Evolutionary conservation across 345 rosid genomes (phyloP), one percentile per base, ranked within the genome.

Genomic region (Acer saccharum): DNA sequence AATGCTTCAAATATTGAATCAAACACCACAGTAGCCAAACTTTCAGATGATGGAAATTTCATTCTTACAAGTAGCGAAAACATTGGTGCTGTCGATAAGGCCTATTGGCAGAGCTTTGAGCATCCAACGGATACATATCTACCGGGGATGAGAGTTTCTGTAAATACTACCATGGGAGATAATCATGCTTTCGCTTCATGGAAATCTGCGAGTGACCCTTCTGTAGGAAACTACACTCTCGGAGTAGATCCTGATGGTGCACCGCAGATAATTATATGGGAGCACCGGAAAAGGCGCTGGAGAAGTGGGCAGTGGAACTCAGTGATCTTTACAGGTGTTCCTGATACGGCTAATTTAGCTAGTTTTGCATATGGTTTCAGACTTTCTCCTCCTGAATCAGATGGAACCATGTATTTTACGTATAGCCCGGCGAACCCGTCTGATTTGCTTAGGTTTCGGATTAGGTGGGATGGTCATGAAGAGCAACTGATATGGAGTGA

Each of bases 241-340:
- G 97, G 97, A 0, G 8, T 91, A 25, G 95, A 93, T 78, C 87
- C 96, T 7, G 55, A 76, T 2, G 93, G 89, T 12, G 84, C 91
- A 2, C 97, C 97, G 3, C 95, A 91, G 87, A 87, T 94, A 20
- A 90, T 94, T 48, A 79, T 91, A n/a, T 93, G 95, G 97, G 87
- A 90, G 13, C 32, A 69, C 0, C 65, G 67, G 29, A 83, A 41
- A 16, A 86, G 94, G 62, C 57, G 81, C 62, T 94, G 98, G 98
- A 81, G 96, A 83, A 91, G 97, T 27, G 97, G 98, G 3, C 90
- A 88, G 8, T 94, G 98, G 98, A 86, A 90, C 41, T 88, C 84
- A 0, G 69, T 78, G 11, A 44, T 87, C 1, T 94, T 94, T 52
- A 88, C 89, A 0, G 94, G 98, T 20, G 78, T 92, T 8, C 94